These are phyloP conservation scores for Lecanicillium sp. DNA, from an alignment of 2,329 filamentous ascomycete genomes.

Conservation along the genomic window DNA sequence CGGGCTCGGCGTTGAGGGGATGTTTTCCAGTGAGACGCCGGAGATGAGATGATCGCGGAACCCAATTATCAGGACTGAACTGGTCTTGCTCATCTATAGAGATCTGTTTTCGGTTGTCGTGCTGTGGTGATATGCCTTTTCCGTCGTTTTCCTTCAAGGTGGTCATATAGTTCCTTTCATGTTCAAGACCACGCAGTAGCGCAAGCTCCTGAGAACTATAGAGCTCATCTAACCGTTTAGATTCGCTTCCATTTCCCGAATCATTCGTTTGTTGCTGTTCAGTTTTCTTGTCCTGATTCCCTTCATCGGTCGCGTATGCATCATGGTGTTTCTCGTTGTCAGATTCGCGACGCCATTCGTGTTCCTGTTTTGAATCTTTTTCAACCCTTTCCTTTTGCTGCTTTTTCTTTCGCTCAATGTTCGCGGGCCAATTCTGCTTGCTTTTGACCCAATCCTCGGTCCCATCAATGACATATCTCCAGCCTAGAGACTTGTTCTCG, in stretches of 20 bases:
- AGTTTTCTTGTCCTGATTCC: constrained; percentile 12
- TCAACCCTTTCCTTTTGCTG: constrained; percentile 19
- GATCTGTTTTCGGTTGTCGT: constrained; percentile 20
- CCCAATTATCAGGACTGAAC: constrained; percentile 48
- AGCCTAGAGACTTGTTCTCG: constrained; percentile 37
- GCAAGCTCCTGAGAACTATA: constrained; percentile 38
- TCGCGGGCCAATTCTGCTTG: constrained; percentile 41
- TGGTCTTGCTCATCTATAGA: constrained; percentile 44
- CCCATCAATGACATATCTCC: constrained; percentile 43
- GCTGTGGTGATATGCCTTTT: constrained; percentile 19
- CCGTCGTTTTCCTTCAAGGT: constrained; percentile 35
- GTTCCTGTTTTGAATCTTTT: constrained; percentile 15
- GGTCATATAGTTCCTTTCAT: constrained; percentile 38
- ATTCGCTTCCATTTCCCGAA: background rate
- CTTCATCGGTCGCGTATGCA: constrained; percentile 15
- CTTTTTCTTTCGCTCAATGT: constrained; percentile 25
- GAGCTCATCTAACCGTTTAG: background rate
- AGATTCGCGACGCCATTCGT: constrained; percentile 17
- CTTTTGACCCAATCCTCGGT: constrained; percentile 45
- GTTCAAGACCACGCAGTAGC: constrained; percentile 33
- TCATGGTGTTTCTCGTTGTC: constrained; percentile 21
- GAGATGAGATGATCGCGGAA: constrained; percentile 39
- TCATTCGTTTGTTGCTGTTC: background rate
- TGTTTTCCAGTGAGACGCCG: constrained; percentile 48
- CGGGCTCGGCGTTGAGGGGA: constrained; percentile 44